Base-by-base conservation (phyloP, 2,329 filamentous ascomycete genomes). In the Neofusicoccum kwambonambiense region DNA sequence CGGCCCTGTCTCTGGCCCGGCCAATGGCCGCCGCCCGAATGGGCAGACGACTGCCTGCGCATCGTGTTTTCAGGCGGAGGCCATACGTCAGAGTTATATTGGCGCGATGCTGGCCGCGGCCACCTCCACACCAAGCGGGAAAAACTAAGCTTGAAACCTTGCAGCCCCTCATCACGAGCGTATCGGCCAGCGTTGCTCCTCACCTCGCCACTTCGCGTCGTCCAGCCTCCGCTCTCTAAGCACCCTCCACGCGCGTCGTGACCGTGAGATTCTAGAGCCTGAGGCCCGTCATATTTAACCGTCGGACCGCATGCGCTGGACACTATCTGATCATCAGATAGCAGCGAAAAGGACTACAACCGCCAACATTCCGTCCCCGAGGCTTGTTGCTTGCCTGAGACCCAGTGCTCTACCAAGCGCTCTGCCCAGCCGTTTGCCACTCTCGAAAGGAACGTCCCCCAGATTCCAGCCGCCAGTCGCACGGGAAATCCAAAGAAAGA, bases 401-500 rank as follows among this genome's bases (percentile, higher is more conserved):
- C 39, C 39, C 12, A n/a, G 37, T 19, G 15, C 9, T 9, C 8
- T 31, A 41, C 9, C 37, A 15, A 31, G 27, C 12, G 17, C 17
- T 41, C 17, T 8, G 19, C 37, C 37, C 17, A 9, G 12, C 15
- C 34, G 22, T n/a, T 15, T 13, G n/a, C 15, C 22, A 19, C n/a
- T 47, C 31, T 22, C 15, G 5, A 47, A 15, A 22, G 8, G 22
- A 17, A n/a, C 37, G 11, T 1, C 11, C 3, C 2, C 19, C 11
- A 5, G 5, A 37, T n/a, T 60, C 6, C 9, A 15, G 9, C 15
- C 39, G 8, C 11, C 15, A 17, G n/a, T 19, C 15, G 39, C 2
- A 44, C 15, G 39, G 11, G n/a, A 49, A 13, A 13, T 31, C 7
- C 7, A 31, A 27, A 56, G 69, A 65, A 70, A 50, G 11, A 77